Evolutionary conservation across 2,329 filamentous ascomycete genomes (phyloP).

Genomic region (Cladophialophora yegresii): DNA sequence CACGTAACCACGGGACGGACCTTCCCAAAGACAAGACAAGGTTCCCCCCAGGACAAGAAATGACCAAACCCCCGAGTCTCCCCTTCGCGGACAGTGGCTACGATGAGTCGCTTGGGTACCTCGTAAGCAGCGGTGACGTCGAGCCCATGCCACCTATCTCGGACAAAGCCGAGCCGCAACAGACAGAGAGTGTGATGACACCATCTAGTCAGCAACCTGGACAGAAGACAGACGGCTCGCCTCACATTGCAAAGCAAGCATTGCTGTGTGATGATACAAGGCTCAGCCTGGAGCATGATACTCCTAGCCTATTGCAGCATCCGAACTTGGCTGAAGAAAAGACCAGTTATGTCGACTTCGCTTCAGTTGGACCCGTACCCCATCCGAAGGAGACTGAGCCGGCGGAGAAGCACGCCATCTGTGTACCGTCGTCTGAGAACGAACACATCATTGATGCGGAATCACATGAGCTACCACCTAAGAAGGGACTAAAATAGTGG

Average conservation of each 20-base stretch:
- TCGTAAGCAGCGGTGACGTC: not conserved
- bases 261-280: not conserved
- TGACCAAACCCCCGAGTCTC: conserved; percentile 17
- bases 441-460: not conserved
- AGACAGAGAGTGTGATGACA: not conserved
- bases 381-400: not conserved
- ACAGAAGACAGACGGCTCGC: not conserved
- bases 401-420: not conserved
- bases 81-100: conserved; percentile 31
- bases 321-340: not conserved
- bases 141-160: not conserved
- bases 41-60: not conserved
- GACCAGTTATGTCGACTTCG: not conserved
- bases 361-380: not conserved
- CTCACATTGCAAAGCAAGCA: not conserved
- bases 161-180: not conserved
- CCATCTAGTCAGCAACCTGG: not conserved
- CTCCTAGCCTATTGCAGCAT: not conserved
- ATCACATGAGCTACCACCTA: not conserved
- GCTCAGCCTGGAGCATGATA: not conserved
- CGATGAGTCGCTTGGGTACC: conserved; percentile 23
- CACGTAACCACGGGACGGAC: not conserved
- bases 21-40: not conserved
- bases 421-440: not conserved
- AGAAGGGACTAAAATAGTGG: not conserved